These are phyloP conservation scores for Quercus cerris DNA, from an alignment of 306 rosid species.

Conservation along the genomic window DNA sequence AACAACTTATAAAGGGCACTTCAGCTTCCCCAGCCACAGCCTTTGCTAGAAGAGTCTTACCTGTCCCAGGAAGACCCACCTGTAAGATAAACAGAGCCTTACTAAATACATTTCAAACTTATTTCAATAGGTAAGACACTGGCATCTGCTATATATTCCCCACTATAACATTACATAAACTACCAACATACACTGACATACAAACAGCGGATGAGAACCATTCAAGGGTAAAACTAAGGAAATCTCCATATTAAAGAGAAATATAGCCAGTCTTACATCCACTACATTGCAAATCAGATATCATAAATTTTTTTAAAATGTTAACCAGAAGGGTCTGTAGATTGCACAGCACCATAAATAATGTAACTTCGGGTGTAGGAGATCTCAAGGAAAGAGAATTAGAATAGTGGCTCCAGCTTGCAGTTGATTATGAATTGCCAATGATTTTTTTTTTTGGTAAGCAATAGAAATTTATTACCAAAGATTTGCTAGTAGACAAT, in stretches of 20 bases:
- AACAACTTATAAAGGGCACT: constrained; percentile 94
- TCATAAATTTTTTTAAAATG: neutral
- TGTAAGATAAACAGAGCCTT: constrained; percentile 41
- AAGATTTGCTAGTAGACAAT: neutral
- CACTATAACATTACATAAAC: neutral
- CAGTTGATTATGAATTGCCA: neutral
- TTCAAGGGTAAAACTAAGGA: neutral
- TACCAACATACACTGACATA: constrained; percentile 1
- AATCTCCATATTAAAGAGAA: neutral
- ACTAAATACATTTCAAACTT: constrained; percentile 11
- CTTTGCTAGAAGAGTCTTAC: constrained; percentile 98
- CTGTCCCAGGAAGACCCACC: constrained; percentile 99
- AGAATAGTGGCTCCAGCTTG: neutral
- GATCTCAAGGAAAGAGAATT: neutral
- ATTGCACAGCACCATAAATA: neutral
- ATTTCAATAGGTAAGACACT: neutral
- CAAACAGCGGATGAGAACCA: neutral
- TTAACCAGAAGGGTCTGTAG: neutral
- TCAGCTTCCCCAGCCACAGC: constrained; percentile 99
- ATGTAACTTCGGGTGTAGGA: neutral
- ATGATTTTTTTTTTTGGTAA: no score
- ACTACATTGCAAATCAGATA: neutral
- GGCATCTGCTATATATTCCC: constrained; percentile 2
- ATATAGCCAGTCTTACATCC: constrained; percentile 13
- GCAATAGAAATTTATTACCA: no score